A percentile compares a stretch with the other conserved stretches of the same genome.
These are phyloP conservation scores for Solanum dulcamara DNA, from an alignment of 257 asterid species.

Conservation along the genomic window DNA sequence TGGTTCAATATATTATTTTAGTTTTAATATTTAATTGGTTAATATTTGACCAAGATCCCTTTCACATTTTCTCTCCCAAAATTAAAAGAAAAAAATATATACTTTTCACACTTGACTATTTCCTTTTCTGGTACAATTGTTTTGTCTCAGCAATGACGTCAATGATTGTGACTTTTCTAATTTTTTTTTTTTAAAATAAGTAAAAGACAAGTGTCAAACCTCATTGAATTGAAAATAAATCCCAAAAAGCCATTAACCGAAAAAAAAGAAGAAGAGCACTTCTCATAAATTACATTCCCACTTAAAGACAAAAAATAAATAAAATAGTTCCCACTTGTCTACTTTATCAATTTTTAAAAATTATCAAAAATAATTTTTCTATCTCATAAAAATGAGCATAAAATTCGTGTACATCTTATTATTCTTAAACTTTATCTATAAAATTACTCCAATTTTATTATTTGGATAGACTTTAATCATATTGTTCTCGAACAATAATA, in stretches of 20 bases:
- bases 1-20: not conserved
- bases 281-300: not conserved
- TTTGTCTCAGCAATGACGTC: not conserved
- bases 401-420: no score
- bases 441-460: not conserved
- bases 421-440: not conserved
- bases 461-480: not conserved
- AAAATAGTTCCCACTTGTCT: not conserved
- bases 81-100: not conserved
- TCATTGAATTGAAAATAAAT: not conserved
- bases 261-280: not conserved
- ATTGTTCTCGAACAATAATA: not conserved
- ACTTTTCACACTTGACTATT: not conserved
- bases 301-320: not conserved
- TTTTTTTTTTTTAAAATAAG: no score
- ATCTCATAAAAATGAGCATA: not conserved
- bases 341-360: not conserved
- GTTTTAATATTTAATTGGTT: not conserved
- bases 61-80: not conserved
- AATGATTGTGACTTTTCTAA: not conserved
- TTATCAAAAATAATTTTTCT: accelerated
- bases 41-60: not conserved
- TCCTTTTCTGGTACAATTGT: not conserved
- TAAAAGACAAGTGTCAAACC: not conserved
- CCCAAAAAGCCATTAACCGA: not conserved